Evolutionary conservation across 176 grass and related monocot genomes (phyloP), one percentile per base, ranked within the genome.

Genomic region (Hyparrhenia diplandra): DNA sequence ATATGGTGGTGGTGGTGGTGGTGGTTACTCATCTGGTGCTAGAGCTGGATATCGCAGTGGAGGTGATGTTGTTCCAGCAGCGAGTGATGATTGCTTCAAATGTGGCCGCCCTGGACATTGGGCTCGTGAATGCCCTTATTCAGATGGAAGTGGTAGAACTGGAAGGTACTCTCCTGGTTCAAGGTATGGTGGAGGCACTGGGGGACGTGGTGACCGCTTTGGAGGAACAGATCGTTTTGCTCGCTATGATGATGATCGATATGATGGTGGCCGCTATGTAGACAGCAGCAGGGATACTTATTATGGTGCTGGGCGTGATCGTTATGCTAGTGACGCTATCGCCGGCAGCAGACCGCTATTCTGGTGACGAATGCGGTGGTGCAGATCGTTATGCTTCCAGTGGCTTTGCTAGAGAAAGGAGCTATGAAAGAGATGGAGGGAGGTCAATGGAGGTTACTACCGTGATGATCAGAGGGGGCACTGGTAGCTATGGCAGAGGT

Each of bases 51-150:
- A 96, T 84, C 97, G 87, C 14, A 87, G 89, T 75, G 76, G 78
- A 74, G 67, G 63, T 85, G 92, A 89, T 40, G 37, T 16, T 9
- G 79, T 83, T 69, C 79, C 83, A 1, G 43, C 84, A 43, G 88
- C 79, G 1, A 77, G 82, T 65, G 89, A 93, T 69, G 95, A 98
- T 47, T 99, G 97, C 77, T 99, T 95, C 35, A 96, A 96, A 76
- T 96, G 93, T 90, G 93, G 97, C 46, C 90, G 89, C 4, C 7
- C 85, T 82, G 97, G 97, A 57, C 97, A 99, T 40, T 99, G 97
- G 97, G 97, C 97, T 64, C 97, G 97, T 82, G 97, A 99, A 63
- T 99, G 97, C 25, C 97, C 89, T 55, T 88, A 92, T 47, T 80
- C 90, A 65, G 90, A 86, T 30, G 85, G 86, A 35, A 83, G 85